phyloP scores from a whole-genome alignment of 2,329 filamentous ascomycete species.

The Fusarium albosuccineum region DNA sequence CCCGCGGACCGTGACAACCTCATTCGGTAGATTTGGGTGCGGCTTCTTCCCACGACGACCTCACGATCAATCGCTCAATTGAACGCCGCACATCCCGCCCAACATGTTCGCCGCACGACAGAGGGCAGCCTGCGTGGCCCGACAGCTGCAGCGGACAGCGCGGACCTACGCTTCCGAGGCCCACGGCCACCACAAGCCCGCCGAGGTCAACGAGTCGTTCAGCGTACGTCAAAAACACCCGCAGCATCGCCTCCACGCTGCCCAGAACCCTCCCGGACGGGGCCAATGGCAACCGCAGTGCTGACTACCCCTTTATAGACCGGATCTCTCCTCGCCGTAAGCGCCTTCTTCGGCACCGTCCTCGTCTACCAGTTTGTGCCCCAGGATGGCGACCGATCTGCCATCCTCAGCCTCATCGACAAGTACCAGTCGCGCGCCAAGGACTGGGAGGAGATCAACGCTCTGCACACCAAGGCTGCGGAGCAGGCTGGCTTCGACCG shows the following conservation, averaged over 20 bases:
- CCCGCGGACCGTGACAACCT: conserved; percentile 47
- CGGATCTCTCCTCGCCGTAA: conserved; percentile 62
- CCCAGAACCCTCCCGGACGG: neutral
- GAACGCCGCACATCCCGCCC: conserved; percentile 48
- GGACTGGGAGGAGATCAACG: conserved; percentile 66
- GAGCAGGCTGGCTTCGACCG: conserved; percentile 71
- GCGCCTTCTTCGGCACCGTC: conserved; percentile 59
- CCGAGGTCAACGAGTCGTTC: conserved; percentile 66
- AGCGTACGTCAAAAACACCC: conserved; percentile 61
- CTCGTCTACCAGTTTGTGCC: conserved; percentile 64
- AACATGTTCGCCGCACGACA: conserved; percentile 61
- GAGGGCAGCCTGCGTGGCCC: conserved; percentile 56
- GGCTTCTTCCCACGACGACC: conserved; percentile 40
- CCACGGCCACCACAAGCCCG: conserved; percentile 62
- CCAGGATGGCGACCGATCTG: conserved; percentile 64
- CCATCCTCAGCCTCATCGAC: conserved; percentile 60
- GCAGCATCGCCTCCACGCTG: conserved; percentile 27
- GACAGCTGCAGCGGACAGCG: conserved; percentile 54
- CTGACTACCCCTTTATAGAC: conserved; percentile 53
- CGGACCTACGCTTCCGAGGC: conserved; percentile 68
- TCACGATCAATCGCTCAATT: conserved; percentile 50
- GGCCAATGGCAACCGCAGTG: conserved; percentile 14
- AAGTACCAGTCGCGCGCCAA: conserved; percentile 62
- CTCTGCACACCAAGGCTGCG: conserved; percentile 63
- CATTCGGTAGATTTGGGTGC: conserved; percentile 43